phyloP scores from a whole-genome alignment of 164 flowering plant species.

The Vitis rotundifolia region DNA sequence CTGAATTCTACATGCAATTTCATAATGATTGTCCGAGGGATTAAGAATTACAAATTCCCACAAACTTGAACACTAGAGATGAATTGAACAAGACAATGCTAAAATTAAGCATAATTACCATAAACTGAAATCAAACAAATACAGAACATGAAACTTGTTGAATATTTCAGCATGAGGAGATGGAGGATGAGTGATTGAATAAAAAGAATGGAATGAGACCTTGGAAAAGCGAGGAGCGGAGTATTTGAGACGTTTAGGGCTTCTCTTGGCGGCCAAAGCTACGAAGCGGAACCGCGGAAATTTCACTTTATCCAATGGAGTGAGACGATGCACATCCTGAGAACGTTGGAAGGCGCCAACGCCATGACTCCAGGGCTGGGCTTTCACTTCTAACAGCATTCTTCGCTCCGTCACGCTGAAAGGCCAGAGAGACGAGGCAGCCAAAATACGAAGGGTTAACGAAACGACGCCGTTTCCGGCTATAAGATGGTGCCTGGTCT shows the following conservation, averaged over 20 bases:
- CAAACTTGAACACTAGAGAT: neutral
- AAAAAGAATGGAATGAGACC: constrained; percentile 27
- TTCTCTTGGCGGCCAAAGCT: constrained; percentile 52
- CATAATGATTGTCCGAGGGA: neutral
- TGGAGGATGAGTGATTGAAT: neutral
- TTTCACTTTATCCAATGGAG: neutral
- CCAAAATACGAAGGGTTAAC: no score
- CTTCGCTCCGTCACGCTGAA: no score
- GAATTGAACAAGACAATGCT: neutral
- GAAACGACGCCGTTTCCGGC: no score
- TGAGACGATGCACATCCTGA: neutral
- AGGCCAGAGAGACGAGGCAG: no score
- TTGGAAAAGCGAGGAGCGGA: constrained; percentile 64
- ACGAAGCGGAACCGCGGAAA: constrained; percentile 22
- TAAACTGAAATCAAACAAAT: neutral
- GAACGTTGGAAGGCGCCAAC: no score
- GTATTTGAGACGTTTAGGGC: constrained; percentile 92
- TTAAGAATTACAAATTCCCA: neutral
- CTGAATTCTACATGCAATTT: neutral
- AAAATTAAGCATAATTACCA: neutral
- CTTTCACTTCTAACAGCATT: no score
- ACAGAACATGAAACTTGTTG: neutral
- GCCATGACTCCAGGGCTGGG: no score
- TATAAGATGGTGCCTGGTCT: no score
- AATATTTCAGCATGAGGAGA: neutral